Conservation (phyloP, 495 filamentous ascomycete genomes). For the Staphylotrichum longicolle region DNA sequence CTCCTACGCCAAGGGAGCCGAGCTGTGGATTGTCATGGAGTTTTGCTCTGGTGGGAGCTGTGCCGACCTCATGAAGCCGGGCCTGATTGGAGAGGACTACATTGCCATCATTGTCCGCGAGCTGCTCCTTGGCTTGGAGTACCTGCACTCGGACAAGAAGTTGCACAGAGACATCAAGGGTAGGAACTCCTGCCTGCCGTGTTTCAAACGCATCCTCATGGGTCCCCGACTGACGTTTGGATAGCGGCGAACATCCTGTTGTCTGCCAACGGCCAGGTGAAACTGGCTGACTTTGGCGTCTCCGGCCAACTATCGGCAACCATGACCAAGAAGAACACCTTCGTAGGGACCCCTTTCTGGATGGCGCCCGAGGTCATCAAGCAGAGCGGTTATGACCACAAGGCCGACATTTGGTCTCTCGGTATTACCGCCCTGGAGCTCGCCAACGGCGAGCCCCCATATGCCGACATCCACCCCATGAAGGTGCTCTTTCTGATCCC, state of each 20-base stretch:
- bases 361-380: slow-evolving; percentile 99
- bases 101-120: slow-evolving; percentile 93
- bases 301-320: slow-evolving; percentile 95
- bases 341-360: slow-evolving; percentile 98
- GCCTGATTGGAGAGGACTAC: slow-evolving; percentile 86
- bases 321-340: slow-evolving; percentile 99
- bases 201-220: not conserved
- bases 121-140: slow-evolving; percentile 84
- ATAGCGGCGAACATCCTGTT: slow-evolving; percentile 87
- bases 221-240: slow-evolving; percentile 16
- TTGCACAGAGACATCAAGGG: slow-evolving; percentile 97
- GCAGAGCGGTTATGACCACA: slow-evolving; percentile 96
- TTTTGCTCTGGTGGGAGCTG: slow-evolving; percentile 93
- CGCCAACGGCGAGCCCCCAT: slow-evolving; percentile 89
- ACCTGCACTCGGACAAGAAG: slow-evolving; percentile 92
- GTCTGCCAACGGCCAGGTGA: slow-evolving; percentile 86
- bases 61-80: slow-evolving; percentile 86
- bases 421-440: slow-evolving; percentile 95
- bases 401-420: slow-evolving; percentile 99
- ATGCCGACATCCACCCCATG: slow-evolving; percentile 97
- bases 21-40: slow-evolving; percentile 98
- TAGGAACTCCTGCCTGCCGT: slow-evolving; percentile 34
- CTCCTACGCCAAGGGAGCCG: slow-evolving; percentile 89
- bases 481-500: slow-evolving; percentile 97
- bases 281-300: slow-evolving; percentile 95